Evolutionary conservation across 768 basidiomycete species (phyloP).

Genomic region (Rossbeevera mucosa): DNA sequence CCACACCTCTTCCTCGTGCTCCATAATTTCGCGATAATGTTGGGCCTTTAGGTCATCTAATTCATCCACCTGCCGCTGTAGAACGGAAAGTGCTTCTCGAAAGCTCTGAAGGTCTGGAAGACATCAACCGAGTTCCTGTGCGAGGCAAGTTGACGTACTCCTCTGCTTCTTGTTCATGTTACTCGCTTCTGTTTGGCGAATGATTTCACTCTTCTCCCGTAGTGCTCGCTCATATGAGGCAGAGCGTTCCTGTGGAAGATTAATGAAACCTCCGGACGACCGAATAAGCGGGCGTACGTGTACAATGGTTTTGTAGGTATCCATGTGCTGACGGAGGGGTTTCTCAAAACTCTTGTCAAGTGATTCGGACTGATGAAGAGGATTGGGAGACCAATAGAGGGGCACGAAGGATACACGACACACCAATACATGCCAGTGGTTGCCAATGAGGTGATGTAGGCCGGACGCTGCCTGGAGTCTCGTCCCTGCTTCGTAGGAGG

Average conservation of each 20-base stretch:
- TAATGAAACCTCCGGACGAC: neutral
- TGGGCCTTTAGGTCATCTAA: conserved; percentile 78
- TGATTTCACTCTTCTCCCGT: conserved; percentile 77
- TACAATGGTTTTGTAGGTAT: conserved; percentile 70
- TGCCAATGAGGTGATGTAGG: conserved; percentile 85
- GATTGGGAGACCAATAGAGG: conserved; percentile 3
- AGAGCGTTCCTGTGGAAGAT: conserved; percentile 65
- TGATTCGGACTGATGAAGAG: conserved; percentile 60
- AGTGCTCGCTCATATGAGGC: conserved; percentile 77
- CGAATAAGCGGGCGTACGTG: conserved; percentile 41
- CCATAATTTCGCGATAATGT: conserved; percentile 86
- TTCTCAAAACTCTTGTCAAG: conserved; percentile 87
- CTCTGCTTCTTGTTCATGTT: conserved; percentile 83
- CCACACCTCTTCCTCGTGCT: conserved; percentile 97
- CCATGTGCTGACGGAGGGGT: conserved; percentile 80
- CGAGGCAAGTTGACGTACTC: conserved; percentile 48
- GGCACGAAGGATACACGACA: conserved; percentile 26
- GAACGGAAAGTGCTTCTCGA: conserved; percentile 71
- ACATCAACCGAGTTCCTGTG: conserved; percentile 7
- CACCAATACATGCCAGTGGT: conserved; percentile 90
- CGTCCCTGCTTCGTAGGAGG: conserved; percentile 74
- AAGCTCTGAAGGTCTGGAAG: conserved; percentile 81
- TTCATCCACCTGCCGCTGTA: conserved; percentile 89
- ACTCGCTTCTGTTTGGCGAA: conserved; percentile 78
- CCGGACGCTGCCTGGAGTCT: conserved; percentile 83